phyloP scores from a whole-genome alignment of 805 yeast species.

The Myxozyma lipomycoides region DNA sequence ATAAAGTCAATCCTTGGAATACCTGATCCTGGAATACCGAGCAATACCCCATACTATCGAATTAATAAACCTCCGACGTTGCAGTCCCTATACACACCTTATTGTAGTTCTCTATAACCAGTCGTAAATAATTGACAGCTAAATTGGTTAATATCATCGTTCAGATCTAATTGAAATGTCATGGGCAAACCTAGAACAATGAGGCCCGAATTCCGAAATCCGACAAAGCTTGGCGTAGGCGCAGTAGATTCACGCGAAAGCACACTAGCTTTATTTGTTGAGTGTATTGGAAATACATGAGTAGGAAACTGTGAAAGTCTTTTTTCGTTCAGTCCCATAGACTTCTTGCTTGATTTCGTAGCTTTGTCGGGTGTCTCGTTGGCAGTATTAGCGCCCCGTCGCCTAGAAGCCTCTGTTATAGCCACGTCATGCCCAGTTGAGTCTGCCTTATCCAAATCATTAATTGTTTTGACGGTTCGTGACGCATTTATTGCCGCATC shows the following conservation, averaged over 20 bases:
- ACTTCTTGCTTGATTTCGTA: not conserved
- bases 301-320: not conserved
- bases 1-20: slow-evolving; percentile 35
- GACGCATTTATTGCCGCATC: no score
- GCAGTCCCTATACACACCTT: slow-evolving; percentile 20
- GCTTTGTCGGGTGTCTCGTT: not conserved
- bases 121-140: slow-evolving; percentile 41
- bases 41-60: slow-evolving; percentile 37
- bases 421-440: no score
- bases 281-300: slow-evolving; percentile 25
- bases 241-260: slow-evolving; percentile 26
- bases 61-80: no score
- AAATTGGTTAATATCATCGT: not conserved
- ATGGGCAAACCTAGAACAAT: slow-evolving; percentile 34
- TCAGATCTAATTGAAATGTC: not conserved
- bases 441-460: no score
- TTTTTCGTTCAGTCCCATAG: not conserved
- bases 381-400: no score
- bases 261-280: slow-evolving; percentile 15
- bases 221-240: slow-evolving; percentile 34
- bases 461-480: no score
- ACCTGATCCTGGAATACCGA: slow-evolving; percentile 36
- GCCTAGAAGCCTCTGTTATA: no score
- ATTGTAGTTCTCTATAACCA: slow-evolving; percentile 39
- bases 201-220: slow-evolving; percentile 43